phyloP scores from a whole-genome alignment of 148 eudicot genomes.

The Fagopyrum esculentum region DNA sequence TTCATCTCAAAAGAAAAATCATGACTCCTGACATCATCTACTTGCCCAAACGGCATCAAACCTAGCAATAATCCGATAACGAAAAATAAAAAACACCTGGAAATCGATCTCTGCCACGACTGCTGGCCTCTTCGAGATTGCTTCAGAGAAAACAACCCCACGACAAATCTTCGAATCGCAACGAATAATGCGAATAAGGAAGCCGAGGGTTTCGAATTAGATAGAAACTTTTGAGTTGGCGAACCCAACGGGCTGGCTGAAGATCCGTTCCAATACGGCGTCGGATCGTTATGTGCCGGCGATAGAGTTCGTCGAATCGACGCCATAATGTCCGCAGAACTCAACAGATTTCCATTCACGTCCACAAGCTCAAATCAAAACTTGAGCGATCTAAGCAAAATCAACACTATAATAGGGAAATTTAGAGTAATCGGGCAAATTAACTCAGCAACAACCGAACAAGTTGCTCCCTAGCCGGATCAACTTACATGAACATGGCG shows the following conservation, averaged over 20 bases:
- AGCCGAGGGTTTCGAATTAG: slow-evolving; percentile 18
- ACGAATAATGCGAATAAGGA: slow-evolving; percentile 16
- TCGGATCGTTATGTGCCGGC: slow-evolving; percentile 44
- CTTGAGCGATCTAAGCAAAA: not conserved
- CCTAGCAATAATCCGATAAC: slow-evolving; percentile 67
- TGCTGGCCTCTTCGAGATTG: slow-evolving; percentile 22
- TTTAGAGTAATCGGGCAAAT: not conserved
- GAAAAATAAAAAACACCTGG: slow-evolving; percentile 49
- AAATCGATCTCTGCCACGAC: slow-evolving; percentile 40
- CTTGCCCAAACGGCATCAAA: slow-evolving; percentile 42
- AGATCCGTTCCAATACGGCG: slow-evolving; percentile 41
- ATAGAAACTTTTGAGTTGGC: slow-evolving; percentile 38
- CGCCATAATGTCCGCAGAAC: slow-evolving; percentile 39
- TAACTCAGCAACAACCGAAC: not conserved
- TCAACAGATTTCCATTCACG: not conserved
- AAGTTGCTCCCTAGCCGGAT: not conserved
- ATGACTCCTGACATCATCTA: slow-evolving; percentile 30
- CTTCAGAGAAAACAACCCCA: not conserved
- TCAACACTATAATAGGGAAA: not conserved
- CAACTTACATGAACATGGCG: not conserved
- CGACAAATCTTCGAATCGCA: slow-evolving; percentile 21
- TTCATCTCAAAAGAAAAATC: slow-evolving; percentile 42
- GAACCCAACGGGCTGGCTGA: slow-evolving; percentile 30
- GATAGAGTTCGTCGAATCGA: slow-evolving; percentile 76
- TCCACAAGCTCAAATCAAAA: not conserved